These are phyloP conservation scores for Thozetella sp. DNA, from an alignment of 495 filamentous ascomycete genomes.

Conservation along the genomic window DNA sequence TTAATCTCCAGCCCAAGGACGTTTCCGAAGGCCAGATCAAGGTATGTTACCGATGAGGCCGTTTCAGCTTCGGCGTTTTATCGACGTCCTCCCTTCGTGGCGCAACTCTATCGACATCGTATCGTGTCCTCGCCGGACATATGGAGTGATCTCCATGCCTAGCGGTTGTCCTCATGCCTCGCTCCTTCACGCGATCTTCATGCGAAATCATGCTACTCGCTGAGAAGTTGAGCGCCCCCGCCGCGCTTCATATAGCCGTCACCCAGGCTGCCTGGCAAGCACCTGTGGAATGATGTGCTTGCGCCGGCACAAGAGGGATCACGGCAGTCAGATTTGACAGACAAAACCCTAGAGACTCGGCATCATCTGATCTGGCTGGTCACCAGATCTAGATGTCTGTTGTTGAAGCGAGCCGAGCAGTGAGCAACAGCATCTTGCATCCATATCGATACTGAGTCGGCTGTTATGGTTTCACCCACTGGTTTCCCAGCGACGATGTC, in stretches of 20 bases:
- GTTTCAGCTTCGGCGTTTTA: conserved; percentile 51
- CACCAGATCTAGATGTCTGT: conserved; percentile 21
- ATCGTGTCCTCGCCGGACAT: conserved; percentile 37
- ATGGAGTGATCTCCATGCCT: conserved; percentile 16
- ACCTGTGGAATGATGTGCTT: conserved; percentile 22
- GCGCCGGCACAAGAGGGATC: conserved; percentile 17
- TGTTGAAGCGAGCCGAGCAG: conserved; percentile 30
- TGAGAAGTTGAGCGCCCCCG: conserved; percentile 51
- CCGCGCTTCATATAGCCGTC: conserved; percentile 39
- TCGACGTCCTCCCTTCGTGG: conserved; percentile 49
- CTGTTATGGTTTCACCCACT: background rate
- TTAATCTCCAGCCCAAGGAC: conserved; percentile 75
- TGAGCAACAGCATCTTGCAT: conserved; percentile 21
- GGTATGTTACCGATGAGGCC: conserved; percentile 88
- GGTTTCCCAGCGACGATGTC: background rate
- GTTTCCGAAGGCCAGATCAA: conserved; percentile 94
- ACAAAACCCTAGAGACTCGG: conserved; percentile 12
- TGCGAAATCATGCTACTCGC: conserved; percentile 22
- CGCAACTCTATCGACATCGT: conserved; percentile 39
- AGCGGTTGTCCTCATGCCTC: conserved; percentile 27
- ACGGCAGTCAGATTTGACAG: conserved; percentile 19
- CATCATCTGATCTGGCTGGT: conserved; percentile 27
- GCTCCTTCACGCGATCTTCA: conserved; percentile 39
- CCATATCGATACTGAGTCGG: background rate
- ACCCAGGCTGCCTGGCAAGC: conserved; percentile 56